Evolutionary conservation across 1,139 yeast species (phyloP).

Genomic region (Yamadazyma blattariae): DNA sequence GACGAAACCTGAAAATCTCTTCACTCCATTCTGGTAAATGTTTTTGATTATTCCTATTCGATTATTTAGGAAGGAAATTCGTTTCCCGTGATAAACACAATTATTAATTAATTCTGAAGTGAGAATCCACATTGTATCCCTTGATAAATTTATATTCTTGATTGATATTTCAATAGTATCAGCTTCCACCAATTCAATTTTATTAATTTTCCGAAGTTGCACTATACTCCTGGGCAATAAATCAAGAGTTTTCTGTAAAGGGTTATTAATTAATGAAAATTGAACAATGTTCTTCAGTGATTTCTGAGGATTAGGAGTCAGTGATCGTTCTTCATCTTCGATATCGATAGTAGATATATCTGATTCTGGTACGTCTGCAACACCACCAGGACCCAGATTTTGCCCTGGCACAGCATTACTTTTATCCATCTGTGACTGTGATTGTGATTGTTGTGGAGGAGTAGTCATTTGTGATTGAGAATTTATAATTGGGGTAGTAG

Average conservation of each 20-base stretch:
- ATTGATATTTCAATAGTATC: constrained; percentile 81
- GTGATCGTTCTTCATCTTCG: constrained; percentile 2
- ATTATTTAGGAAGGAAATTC: constrained; percentile 59
- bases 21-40: constrained; percentile 69
- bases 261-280: constrained; percentile 62
- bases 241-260: constrained; percentile 60
- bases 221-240: constrained; percentile 67
- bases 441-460: constrained; percentile 7
- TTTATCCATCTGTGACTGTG: not conserved
- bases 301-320: constrained; percentile 3
- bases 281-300: constrained; percentile 23
- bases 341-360: not conserved
- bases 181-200: constrained; percentile 52
- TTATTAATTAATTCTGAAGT: constrained; percentile 59
- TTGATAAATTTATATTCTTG: constrained; percentile 74
- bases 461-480: not conserved
- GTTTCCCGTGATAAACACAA: constrained; percentile 69
- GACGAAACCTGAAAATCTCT: constrained; percentile 60
- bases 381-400: not conserved
- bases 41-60: constrained; percentile 60
- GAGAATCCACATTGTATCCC: constrained; percentile 94
- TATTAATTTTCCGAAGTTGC: constrained; percentile 42
- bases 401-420: constrained; percentile 1
- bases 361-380: not conserved
- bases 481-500: not conserved